Evolutionary conservation across 371 early-diverging fungal species (phyloP), one percentile per base, ranked within the genome.

Genomic region (Saksenaea vasiformis): DNA sequence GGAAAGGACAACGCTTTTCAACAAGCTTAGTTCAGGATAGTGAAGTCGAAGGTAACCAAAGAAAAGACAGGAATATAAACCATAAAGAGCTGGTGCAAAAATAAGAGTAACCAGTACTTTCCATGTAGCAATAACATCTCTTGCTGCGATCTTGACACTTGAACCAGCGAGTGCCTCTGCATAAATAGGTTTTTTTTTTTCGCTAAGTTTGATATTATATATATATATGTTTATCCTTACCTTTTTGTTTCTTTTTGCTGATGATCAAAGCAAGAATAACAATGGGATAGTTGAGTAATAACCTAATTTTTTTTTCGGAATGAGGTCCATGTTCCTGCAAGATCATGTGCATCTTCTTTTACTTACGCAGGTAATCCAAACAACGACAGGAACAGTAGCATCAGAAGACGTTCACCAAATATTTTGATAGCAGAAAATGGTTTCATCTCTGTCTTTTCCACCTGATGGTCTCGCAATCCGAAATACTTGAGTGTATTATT

Each of bases 61-160:
- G 3, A 73, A 38, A 24, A 80, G 35, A 36, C 61, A 54, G 9
- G 86, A 77, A 58, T 92, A 91, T 14, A 84, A 68, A 2, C 84
- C 69, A 55, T 87, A 90, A 9, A 92, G 64, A 3, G 80, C 24
- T 24, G 94, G 93, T 36, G 85, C 72, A 34, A 88, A 74, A 3
- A 83, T 82, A 34, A 88, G 59, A 13, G 87, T 83, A 13, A 88
- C 85, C 22, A 92, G 66, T 11, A 94, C 82, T 68, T 94, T 94
- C 95, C 95, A 95, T 0, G 95, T 93, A 0, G 92, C 91, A 7
- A 95, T 74, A 4, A 95, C 95, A 73, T 95, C 95, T 34, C 85
- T 85, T 15, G 91, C 95, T 34, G 84, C 85, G 60, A 95, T 85
- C 69, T 95, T 95, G 55, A 95, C 95, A 56, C 80, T 86, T 10